Evolutionary conservation across 495 filamentous ascomycete species (phyloP), one percentile per base, ranked within the genome.

Genomic region (Tuber brumale): DNA sequence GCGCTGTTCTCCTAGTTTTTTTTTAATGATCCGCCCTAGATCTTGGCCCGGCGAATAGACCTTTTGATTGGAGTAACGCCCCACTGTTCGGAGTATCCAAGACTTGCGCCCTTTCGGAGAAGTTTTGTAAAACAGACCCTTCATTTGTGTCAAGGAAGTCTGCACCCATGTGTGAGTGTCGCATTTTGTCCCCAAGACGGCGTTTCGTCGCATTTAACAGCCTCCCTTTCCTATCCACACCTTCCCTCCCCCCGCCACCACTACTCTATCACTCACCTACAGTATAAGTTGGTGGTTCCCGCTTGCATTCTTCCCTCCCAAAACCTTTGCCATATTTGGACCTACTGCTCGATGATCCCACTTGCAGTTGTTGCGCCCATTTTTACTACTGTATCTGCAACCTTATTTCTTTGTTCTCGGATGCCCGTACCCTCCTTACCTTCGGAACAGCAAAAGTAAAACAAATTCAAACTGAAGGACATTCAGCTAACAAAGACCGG

Each of bases 401-500:
- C 57, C 57, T 31, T 35, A 31, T 66, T 66, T 66, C 27, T 66
- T 66, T 66, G 57, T 66, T 66, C 27, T 66, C 57, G 27, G 57
- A 66, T 66, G 35, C 14, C 57, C 57, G 57, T 27, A 66, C 57
- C 14, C 57, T 66, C 14, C 57, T 66, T 35, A 18, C 57, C 19
- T 66, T 66, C 27, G 27, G 57, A 66, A 35, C 57, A 31, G 57
- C 57, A 12, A 66, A 18, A 27, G 12, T 66, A 35, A 66, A 35
- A 66, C 57, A n/a, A 2, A 39, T 66, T 72, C 73, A 44, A 80
- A 44, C 44, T 80, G 45, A 51, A 61, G 73, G 42, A 73, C 51
- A 66, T 43, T 70, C 70, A 70, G 73, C 78, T 80, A 79, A 80
- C 51, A 42, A 48, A 46, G 45, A 79, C 76, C 76, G 78, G 78